phyloP scores from a whole-genome alignment of 495 filamentous ascomycete species.

The Penicillium roqueforti region DNA sequence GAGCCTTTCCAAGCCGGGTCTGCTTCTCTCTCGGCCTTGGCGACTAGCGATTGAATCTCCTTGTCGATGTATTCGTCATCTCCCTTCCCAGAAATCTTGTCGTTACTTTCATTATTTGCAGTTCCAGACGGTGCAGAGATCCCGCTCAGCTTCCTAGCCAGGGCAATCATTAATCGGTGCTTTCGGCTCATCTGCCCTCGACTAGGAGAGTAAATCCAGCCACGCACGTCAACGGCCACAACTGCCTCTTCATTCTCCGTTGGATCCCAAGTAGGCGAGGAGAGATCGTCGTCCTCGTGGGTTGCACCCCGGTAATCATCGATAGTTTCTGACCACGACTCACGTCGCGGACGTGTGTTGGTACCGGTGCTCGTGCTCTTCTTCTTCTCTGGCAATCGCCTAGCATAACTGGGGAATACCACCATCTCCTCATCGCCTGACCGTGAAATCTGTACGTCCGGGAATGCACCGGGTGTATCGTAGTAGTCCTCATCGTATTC shows the following conservation, averaged over 20 bases:
- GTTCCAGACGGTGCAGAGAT: constrained; percentile 60
- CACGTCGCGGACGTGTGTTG: constrained; percentile 17
- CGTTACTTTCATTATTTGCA: constrained; percentile 25
- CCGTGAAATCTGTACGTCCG: constrained; percentile 71
- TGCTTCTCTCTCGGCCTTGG: constrained; percentile 63
- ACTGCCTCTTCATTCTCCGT: constrained; percentile 73
- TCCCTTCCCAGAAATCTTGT: constrained; percentile 21
- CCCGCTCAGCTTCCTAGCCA: constrained; percentile 80
- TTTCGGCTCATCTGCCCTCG: constrained; percentile 81
- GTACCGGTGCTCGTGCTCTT: constrained; percentile 19
- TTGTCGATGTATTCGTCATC: constrained; percentile 61
- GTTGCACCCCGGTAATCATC: constrained; percentile 37
- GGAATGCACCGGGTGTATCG: constrained; percentile 71
- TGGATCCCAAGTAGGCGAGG: constrained; percentile 58
- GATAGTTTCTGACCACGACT: constrained; percentile 33
- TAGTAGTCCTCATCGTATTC: constrained; percentile 52
- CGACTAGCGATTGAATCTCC: constrained; percentile 70
- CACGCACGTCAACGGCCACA: constrained; percentile 84
- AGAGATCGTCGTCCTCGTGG: constrained; percentile 19
- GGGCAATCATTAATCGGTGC: constrained; percentile 77
- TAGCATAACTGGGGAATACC: constrained; percentile 86
- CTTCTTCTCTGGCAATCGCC: constrained; percentile 49
- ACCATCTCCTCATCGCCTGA: constrained; percentile 89
- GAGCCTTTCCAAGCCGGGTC: constrained; percentile 59
- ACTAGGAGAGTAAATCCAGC: constrained; percentile 88